Evolutionary conservation across 129 eudicot species (phyloP), one percentile per base, ranked within the genome.

Genomic region (Helianthus tuberosus): DNA sequence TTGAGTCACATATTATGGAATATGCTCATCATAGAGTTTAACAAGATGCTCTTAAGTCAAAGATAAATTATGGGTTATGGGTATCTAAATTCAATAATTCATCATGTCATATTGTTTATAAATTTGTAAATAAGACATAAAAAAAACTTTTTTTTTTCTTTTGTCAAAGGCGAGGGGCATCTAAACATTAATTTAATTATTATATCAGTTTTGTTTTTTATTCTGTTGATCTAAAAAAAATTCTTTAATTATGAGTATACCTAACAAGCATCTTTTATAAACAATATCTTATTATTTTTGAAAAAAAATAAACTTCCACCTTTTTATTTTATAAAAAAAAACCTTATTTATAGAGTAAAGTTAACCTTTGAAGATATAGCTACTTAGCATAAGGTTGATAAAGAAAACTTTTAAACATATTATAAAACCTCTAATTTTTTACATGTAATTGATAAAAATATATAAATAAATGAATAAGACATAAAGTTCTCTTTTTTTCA

Each of bases 21-120:
- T 80, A 75, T 80, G 84, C 80, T 53, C 44, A 69, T 64, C 68
- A 64, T 69, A 53, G 59, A 66, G 68, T 57, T 67, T 59, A 68
- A 27, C 6, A 67, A 68, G 68, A 58, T 64, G 78, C 78, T 47
- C 69, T 44, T 47, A 57, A 54, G 82, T 78, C 82, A 78, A 78
- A 71, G 20, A 64, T 8, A 62, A 62, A 48, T 53, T 71, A 72
- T 71, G 68, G 54, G 38, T 65, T 15, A 64, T 32, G 46, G 38
- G 68, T 46, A 44, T 72, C 73, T 72, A 52, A 29, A 44, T 64
- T 64, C 43, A 62, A 61, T 14, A 6, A 13, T 35, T 61, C 66
- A 55, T 47, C 15, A 5, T 7, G 14, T 49, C 51, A 49, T 6
- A 29, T 61, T 16, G 60, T 64, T 13, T 74, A 62, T 48, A 16